phyloP scores from a whole-genome alignment of 1,284 basidiomycete species.

The Rhodotorula sp. region DNA sequence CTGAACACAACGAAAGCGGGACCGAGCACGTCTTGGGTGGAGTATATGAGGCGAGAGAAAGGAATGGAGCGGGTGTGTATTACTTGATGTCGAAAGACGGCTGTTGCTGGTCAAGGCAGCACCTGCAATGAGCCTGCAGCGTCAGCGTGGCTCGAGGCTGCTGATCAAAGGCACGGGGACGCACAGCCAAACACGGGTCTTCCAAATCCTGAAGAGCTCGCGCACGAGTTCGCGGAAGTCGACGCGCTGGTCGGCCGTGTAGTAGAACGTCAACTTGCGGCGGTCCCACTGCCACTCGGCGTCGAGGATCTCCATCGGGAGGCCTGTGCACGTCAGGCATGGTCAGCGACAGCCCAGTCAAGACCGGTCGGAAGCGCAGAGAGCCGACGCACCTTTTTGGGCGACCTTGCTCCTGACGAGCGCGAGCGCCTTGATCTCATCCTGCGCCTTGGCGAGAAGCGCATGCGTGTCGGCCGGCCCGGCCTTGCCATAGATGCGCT shows the following conservation, averaged over 20 bases:
- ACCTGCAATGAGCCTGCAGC: slow-evolving; percentile 2
- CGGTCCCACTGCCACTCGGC: slow-evolving; percentile 99
- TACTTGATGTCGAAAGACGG: slow-evolving; percentile 22
- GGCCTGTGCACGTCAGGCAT: slow-evolving; percentile 50
- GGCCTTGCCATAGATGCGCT: slow-evolving; percentile 96
- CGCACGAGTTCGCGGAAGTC: slow-evolving; percentile 95
- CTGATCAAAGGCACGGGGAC: not conserved
- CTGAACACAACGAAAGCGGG: too few species aligned
- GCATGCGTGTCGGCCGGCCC: slow-evolving; percentile 74
- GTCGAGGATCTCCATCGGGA: slow-evolving; percentile 97
- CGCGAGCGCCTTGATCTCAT: slow-evolving; percentile 88
- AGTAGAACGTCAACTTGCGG: slow-evolving; percentile 96
- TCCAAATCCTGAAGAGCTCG: slow-evolving; percentile 81
- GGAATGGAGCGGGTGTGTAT: not conserved
- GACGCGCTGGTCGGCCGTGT: slow-evolving; percentile 90
- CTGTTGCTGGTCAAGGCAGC: slow-evolving; percentile 37
- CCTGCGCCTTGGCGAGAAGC: slow-evolving; percentile 75
- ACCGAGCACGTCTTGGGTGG: too few species aligned
- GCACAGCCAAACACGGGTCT: slow-evolving; percentile 74
- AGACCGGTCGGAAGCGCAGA: not conserved
- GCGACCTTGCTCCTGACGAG: slow-evolving; percentile 87
- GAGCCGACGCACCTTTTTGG: slow-evolving; percentile 61
- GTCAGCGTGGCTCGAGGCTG: not conserved
- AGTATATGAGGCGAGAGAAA: not conserved
- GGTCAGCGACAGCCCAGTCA: not conserved